phyloP scores from a whole-genome alignment of 495 filamentous ascomycete genomes.

The Parachaetomium inaequale region DNA sequence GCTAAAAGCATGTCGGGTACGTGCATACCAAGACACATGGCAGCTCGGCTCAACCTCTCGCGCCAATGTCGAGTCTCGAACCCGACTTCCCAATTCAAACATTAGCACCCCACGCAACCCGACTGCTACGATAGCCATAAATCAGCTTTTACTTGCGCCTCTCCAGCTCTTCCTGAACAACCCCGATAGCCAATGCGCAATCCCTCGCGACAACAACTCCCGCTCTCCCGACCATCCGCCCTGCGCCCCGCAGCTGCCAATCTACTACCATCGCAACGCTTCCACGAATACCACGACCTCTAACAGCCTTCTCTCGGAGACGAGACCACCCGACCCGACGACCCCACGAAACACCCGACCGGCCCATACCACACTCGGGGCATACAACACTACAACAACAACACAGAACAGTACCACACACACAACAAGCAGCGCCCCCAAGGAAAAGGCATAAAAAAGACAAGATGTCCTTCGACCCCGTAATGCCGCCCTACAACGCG shows the following conservation, averaged over 20 bases:
- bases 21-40: background rate
- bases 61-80: background rate
- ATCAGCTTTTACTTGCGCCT: background rate
- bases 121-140: background rate
- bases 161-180: background rate
- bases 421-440: background rate
- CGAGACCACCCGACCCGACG: no score
- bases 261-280: no score
- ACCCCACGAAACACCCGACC: no score
- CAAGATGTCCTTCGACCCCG: constrained; percentile 75
- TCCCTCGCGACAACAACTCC: background rate
- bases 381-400: no score
- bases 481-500: constrained; percentile 63
- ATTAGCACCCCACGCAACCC: background rate
- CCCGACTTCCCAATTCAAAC: background rate
- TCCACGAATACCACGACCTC: no score
- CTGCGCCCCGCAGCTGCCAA: background rate
- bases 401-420: background rate
- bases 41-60: background rate
- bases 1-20: background rate
- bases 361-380: no score
- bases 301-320: no score
- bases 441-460: constrained; percentile 10
- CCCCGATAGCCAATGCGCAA: constrained; percentile 1
- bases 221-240: background rate